Conservation (phyloP, 306 rosid genomes). For the Abrus precatorius region DNA sequence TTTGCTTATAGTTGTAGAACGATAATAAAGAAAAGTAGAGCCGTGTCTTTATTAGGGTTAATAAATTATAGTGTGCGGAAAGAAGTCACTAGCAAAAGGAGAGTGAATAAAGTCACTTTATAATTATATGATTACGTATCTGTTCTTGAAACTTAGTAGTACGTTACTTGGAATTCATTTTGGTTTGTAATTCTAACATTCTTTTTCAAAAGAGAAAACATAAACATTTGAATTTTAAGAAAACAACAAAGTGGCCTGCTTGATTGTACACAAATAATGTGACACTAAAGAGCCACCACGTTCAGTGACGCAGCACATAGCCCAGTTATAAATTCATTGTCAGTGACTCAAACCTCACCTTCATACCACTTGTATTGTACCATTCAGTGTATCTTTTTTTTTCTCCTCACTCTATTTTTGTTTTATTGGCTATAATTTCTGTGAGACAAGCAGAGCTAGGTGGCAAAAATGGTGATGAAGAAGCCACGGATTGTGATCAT, state of each 20-base stretch:
- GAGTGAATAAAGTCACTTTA: background rate
- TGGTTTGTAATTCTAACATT: conserved; percentile 8
- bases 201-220: background rate
- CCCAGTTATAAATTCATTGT: conserved; percentile 66
- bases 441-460: background rate
- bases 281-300: background rate
- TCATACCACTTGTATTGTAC: conserved; percentile 45
- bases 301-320: background rate
- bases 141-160: conserved; percentile 8
- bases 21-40: conserved; percentile 59
- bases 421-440: background rate
- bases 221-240: background rate
- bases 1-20: conserved; percentile 9
- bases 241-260: background rate
- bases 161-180: conserved; percentile 10
- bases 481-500: conserved; percentile 84
- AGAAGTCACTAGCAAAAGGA: conserved; percentile 22
- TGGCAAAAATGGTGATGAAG: conserved; percentile 70
- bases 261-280: background rate
- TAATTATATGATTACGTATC: conserved; percentile 16
- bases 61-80: conserved; percentile 4
- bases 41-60: conserved; percentile 63
- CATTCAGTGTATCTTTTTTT: background rate
- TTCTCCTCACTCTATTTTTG: conserved; percentile 5
- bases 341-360: conserved; percentile 64